Percentiles rank a stretch among this genome's conserved stretches.
Evolutionary conservation across 257 asterid species (phyloP).

Genomic region (Gardenia jasminoides): DNA sequence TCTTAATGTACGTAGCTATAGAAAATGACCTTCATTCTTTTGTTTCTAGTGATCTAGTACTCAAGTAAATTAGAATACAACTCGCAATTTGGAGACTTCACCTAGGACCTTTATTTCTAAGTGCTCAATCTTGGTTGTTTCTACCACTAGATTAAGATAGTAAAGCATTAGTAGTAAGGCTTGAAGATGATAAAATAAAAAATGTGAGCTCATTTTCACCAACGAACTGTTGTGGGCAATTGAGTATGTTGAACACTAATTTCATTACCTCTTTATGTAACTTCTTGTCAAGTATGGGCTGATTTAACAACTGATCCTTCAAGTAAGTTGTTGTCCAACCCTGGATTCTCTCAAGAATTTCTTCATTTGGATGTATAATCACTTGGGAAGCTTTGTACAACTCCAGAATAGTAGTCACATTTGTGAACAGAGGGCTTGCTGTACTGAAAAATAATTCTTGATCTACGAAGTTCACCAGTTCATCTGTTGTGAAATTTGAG

Average conservation of each 20-base stretch:
- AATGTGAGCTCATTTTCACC: no score
- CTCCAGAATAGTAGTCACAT: conserved; percentile 32
- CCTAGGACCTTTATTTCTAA: no score
- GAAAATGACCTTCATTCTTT: no score
- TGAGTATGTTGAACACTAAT: no score
- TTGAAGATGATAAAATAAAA: not conserved
- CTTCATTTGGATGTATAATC: conserved; percentile 28
- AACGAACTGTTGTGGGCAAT: no score
- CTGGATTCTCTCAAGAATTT: conserved; percentile 30
- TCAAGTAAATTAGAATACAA: no score
- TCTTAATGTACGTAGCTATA: no score
- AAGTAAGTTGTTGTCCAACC: conserved; percentile 38
- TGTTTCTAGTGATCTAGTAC: no score
- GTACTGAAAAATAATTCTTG: conserved; percentile 18
- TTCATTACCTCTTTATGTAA: conserved; percentile 32
- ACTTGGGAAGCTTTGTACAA: conserved; percentile 48
- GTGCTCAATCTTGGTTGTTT: no score
- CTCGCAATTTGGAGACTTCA: no score
- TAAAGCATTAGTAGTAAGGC: no score
- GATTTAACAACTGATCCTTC: conserved; percentile 28
- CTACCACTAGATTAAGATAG: no score
- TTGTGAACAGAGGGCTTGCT: not conserved
- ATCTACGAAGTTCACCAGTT: conserved; percentile 29
- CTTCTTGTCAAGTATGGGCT: conserved; percentile 20
- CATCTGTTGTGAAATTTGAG: conserved; percentile 28